Evolutionary conservation across 306 rosid species (phyloP), one percentile per base, ranked within the genome.

Genomic region (Lotus japonicus): DNA sequence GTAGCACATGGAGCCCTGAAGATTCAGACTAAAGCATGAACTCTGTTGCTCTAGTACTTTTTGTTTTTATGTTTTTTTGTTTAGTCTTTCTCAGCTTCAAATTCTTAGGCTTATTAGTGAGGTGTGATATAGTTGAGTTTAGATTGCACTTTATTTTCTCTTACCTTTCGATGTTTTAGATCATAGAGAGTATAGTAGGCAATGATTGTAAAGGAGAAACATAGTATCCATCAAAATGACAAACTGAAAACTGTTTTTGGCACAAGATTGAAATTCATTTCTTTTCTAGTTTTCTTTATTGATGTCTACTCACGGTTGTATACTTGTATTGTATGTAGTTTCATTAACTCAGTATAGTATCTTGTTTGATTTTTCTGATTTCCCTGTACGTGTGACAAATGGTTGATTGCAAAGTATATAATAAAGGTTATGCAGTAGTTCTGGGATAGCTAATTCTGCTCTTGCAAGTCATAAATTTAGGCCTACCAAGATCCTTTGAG

Each of bases 151-250:
- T 7, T 53, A 14, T 56, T 53, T 41, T 41, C 57, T 21, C 28
- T 68, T 59, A 38, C 6, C 2, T 57, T 73, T 58, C n/a, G 23
- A 56, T 70, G 80, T 15, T 64, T 58, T 53, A 74, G 78, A 56
- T 55, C 26, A 21, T 21, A 21, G 26, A 26, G 31, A 26, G 61
- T 52, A 82, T 71, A 31, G 42, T 21, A 21, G 26, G 26, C 2
- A n/a, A 13, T 39, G 70, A 77, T 17, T 82, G 77, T 77, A 77
- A 77, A 81, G 76, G 66, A 17, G 62, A 13, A 61, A 18, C 42
- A 9, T 64, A 49, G 53, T 66, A 46, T 45, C 11, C 18, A 55
- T 18, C 12, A 61, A n/a, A 68, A 53, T 73, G 36, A 60, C 1
- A 66, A 44, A 45, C 9, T 67, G 4, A 66, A 15, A 45, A 8